These are phyloP conservation scores for Kluyveromyces wickerhamii DNA, from an alignment of 805 yeast genomes.

Conservation along the genomic window DNA sequence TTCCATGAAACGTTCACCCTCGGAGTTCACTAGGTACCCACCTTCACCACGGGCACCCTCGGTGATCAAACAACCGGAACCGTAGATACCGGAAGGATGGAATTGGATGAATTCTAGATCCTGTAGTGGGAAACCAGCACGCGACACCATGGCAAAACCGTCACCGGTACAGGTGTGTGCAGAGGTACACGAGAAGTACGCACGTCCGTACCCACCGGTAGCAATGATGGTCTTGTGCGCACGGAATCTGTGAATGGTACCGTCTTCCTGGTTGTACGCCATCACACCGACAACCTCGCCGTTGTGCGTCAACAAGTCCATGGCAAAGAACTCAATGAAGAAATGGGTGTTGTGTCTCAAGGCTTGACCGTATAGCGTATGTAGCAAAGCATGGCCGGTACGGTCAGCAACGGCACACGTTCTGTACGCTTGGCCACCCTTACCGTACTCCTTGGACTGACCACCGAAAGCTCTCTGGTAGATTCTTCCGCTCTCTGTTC, in stretches of 20 bases:
- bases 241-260: slow-evolving; percentile 95
- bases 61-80: slow-evolving; percentile 97
- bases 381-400: slow-evolving; percentile 96
- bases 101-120: slow-evolving; percentile 97
- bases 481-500: slow-evolving; percentile 93
- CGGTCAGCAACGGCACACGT: slow-evolving; percentile 99
- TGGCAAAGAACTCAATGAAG: slow-evolving; percentile 94
- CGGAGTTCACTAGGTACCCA: slow-evolving; percentile 90
- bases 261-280: slow-evolving; percentile 98
- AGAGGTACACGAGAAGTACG: slow-evolving; percentile 97
- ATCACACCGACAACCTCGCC: slow-evolving; percentile 96
- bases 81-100: slow-evolving; percentile 99
- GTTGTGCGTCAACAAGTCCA: slow-evolving; percentile 88
- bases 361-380: slow-evolving; percentile 93
- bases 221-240: slow-evolving; percentile 95
- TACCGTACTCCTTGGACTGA: slow-evolving; percentile 89
- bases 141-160: slow-evolving; percentile 95
- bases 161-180: slow-evolving; percentile 99
- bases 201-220: slow-evolving; percentile 98
- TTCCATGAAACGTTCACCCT: slow-evolving; percentile 99
- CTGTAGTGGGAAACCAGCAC: slow-evolving; percentile 97
- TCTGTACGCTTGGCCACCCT: slow-evolving; percentile 99
- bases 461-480: slow-evolving; percentile 99
- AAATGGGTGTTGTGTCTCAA: slow-evolving; percentile 95
- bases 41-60: slow-evolving; percentile 99